These are phyloP conservation scores for Epithele typhae DNA, from an alignment of 768 basidiomycete species.

Conservation along the genomic window DNA sequence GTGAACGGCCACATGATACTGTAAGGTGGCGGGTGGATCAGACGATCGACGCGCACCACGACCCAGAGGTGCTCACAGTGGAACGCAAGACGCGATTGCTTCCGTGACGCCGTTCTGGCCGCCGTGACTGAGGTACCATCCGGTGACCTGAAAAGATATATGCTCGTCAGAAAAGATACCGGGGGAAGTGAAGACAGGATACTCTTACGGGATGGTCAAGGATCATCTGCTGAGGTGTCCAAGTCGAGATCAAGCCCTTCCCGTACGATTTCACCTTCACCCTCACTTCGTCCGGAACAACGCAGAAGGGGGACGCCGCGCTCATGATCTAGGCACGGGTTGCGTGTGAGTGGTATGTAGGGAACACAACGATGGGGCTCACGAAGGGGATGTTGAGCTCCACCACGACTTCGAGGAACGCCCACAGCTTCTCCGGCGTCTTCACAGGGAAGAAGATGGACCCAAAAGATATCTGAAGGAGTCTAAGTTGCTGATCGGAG, in stretches of 20 bases:
- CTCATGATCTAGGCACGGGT: constrained; percentile 21
- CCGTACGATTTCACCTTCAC: constrained; percentile 15
- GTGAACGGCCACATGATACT: constrained; percentile 26
- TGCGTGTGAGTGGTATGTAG: not conserved
- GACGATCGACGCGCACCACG: no score
- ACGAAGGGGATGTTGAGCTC: constrained; percentile 22
- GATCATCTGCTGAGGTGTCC: constrained; percentile 24
- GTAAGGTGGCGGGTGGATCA: no score
- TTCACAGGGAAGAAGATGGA: constrained; percentile 18
- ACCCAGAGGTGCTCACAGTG: constrained; percentile 16
- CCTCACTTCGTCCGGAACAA: constrained; percentile 12
- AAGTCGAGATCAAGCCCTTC: constrained; percentile 16
- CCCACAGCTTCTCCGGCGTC: constrained; percentile 20
- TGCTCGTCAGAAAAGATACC: no score
- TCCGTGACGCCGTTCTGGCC: constrained; percentile 22
- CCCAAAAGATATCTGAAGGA: constrained; percentile 24
- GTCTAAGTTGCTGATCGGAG: no score
- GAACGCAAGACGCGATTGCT: constrained; percentile 17
- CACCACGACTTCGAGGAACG: constrained; percentile 19
- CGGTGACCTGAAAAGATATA: constrained; percentile 14
- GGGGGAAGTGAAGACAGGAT: no score
- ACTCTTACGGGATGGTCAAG: constrained; percentile 20
- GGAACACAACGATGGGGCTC: not conserved
- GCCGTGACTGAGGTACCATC: constrained; percentile 24
- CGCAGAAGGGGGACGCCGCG: constrained; percentile 12